Evolutionary conservation across 306 rosid species (phyloP).

Genomic region (Cucumis melo): DNA sequence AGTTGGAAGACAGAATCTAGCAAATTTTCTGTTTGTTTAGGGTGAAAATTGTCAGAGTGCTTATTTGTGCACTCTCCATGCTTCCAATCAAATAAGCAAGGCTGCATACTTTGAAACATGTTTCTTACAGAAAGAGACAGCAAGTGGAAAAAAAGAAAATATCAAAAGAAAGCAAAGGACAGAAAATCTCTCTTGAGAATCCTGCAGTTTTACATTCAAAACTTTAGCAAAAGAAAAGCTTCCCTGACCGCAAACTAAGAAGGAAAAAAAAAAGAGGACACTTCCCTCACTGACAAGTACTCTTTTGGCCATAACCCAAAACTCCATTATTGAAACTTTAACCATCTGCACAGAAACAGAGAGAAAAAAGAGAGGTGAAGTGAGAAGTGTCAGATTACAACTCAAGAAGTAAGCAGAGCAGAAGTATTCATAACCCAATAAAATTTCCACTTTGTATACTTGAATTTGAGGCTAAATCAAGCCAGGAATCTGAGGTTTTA

Average conservation of each 20-base stretch:
- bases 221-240: conserved; percentile 23
- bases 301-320: conserved; percentile 42
- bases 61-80: conserved; percentile 22
- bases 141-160: conserved; percentile 24
- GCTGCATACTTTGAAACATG: conserved; percentile 61
- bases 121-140: conserved; percentile 36
- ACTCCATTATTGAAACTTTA: conserved; percentile 31
- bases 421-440: not conserved
- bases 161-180: conserved; percentile 33
- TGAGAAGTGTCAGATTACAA: not conserved
- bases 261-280: conserved; percentile 5
- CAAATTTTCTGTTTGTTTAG: not conserved
- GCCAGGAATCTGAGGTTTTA: conserved; percentile 88
- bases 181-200: conserved; percentile 33
- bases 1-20: conserved; percentile 2
- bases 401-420: not conserved
- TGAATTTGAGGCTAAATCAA: conserved; percentile 90
- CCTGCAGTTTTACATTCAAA: conserved; percentile 30
- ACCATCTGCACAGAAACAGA: conserved; percentile 45
- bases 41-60: conserved; percentile 3
- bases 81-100: conserved; percentile 58
- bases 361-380: not conserved
- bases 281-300: conserved; percentile 36
- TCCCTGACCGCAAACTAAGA: conserved; percentile 48
- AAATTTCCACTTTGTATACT: conserved; percentile 38